Conservation (phyloP, 345 rosid genomes). For the Populus davidiana region DNA sequence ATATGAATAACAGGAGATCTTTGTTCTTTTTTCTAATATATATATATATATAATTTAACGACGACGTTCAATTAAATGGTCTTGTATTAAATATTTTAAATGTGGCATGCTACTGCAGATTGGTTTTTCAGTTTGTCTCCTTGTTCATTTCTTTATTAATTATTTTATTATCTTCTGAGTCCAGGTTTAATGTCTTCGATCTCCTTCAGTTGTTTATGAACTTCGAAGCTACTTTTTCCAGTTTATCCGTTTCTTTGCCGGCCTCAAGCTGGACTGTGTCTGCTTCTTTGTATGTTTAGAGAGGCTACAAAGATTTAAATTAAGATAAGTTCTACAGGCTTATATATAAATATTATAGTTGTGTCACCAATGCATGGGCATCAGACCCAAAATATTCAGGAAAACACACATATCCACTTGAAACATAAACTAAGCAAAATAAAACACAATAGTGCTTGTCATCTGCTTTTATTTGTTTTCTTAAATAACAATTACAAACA, state of each 20-base stretch:
- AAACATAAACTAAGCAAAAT: neutral
- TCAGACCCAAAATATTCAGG: slow-evolving; percentile 13
- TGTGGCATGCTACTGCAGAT: slow-evolving; percentile 5
- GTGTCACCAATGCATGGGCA: slow-evolving; percentile 23
- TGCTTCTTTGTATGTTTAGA: slow-evolving; percentile 13
- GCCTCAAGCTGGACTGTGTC: slow-evolving; percentile 10
- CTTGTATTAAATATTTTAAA: neutral
- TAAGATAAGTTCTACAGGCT: neutral
- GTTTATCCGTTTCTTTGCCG: slow-evolving; percentile 39
- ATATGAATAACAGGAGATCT: neutral
- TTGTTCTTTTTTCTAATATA: neutral
- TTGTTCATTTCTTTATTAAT: slow-evolving; percentile 20
- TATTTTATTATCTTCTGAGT: neutral
- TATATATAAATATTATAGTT: neutral
- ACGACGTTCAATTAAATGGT: neutral
- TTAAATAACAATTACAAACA: neutral
- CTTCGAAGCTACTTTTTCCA: slow-evolving; percentile 33
- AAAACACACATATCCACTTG: neutral
- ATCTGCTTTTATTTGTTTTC: neutral
- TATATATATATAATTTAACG: neutral
- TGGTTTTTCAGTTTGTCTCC: slow-evolving; percentile 32
- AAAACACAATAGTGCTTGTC: neutral
- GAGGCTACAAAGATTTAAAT: slow-evolving; percentile 19
- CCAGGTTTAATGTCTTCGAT: neutral
- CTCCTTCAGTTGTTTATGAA: slow-evolving; percentile 31